These are phyloP conservation scores for Fusarium napiforme DNA, from an alignment of 2,329 filamentous ascomycete species.

Conservation along the genomic window DNA sequence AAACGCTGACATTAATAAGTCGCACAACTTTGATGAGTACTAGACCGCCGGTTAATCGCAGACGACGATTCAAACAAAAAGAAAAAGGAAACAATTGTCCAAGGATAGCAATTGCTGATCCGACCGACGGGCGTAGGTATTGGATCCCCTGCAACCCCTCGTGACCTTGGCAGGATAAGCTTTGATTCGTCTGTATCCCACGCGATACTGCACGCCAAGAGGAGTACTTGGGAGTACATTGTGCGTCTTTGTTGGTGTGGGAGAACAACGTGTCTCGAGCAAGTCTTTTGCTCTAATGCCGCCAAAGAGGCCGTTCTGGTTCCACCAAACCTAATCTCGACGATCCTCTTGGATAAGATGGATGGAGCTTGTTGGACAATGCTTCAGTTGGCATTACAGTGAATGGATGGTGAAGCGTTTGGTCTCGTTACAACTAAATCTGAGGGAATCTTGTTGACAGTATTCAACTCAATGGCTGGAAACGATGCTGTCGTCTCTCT, in stretches of 20 bases:
- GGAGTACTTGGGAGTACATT: constrained; percentile 29
- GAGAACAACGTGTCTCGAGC: constrained; percentile 4
- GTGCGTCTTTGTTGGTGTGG: background rate
- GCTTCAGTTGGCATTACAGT: background rate
- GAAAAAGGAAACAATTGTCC: background rate
- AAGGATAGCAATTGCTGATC: constrained; percentile 28
- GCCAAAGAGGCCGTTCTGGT: constrained; percentile 16
- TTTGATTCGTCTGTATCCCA: constrained; percentile 34
- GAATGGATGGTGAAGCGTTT: background rate
- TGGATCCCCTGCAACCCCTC: constrained; percentile 25
- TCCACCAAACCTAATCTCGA: constrained; percentile 48
- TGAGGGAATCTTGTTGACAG: rapidly evolving
- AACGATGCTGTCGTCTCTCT: background rate
- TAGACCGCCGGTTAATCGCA: constrained; percentile 1
- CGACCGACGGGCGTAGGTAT: constrained; percentile 21
- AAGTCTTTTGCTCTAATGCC: constrained; percentile 11
- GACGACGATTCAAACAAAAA: constrained; percentile 12
- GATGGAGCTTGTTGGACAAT: background rate
- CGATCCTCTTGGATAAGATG: constrained; percentile 25
- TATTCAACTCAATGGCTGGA: background rate
- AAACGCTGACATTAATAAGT: background rate
- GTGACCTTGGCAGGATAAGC: constrained; percentile 28
- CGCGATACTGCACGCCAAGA: constrained; percentile 28
- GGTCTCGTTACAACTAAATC: background rate
- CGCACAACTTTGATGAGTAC: background rate